Conservation (phyloP, 164 flowering plant species). For the Macadamia integrifolia region DNA sequence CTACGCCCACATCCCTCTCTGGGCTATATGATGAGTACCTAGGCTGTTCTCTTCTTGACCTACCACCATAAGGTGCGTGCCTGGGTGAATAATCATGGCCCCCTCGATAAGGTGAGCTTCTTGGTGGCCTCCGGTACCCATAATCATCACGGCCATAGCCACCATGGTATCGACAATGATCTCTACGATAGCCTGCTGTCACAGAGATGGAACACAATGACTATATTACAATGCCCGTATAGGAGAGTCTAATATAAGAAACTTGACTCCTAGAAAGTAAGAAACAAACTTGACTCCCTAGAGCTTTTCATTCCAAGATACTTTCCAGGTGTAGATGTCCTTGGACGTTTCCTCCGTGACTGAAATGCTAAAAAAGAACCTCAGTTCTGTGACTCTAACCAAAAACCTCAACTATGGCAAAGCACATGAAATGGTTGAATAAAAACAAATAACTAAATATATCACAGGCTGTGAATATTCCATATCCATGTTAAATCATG, state of each 20-base stretch:
- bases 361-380: conserved; percentile 34
- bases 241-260: background rate
- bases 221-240: background rate
- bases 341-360: conserved; percentile 93
- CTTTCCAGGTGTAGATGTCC: conserved; percentile 98
- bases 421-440: conserved; percentile 2
- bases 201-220: background rate
- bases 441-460: background rate
- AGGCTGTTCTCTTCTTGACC: conserved; percentile 63
- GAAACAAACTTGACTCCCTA: conserved; percentile 55
- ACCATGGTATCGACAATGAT: conserved; percentile 42
- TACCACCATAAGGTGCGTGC: conserved; percentile 54
- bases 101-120: conserved; percentile 65
- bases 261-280: background rate
- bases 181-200: conserved; percentile 42
- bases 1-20: conserved; percentile 45
- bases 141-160: conserved; percentile 38
- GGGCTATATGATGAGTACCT: conserved; percentile 64
- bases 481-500: background rate
- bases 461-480: background rate
- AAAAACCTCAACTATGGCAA: background rate
- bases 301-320: conserved; percentile 82
- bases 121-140: conserved; percentile 52
- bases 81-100: conserved; percentile 62
- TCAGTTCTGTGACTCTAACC: conserved; percentile 5